These are phyloP conservation scores for Gelatoporia subvermispora DNA, from an alignment of 768 basidiomycete species.

Conservation along the genomic window DNA sequence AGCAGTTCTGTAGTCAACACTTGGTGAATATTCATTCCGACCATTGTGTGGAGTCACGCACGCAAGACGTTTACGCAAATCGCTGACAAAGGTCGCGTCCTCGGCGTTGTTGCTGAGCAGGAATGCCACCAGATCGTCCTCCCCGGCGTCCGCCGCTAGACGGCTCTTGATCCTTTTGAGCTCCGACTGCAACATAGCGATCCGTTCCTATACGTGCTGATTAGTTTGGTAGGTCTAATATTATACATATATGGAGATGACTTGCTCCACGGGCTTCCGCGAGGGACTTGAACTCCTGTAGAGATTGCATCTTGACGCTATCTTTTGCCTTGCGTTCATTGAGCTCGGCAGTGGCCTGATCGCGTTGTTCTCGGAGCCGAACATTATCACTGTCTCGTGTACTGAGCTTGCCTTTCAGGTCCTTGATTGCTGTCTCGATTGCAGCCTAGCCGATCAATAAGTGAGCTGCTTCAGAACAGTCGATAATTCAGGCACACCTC, in stretches of 20 bases:
- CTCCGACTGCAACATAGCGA: slow-evolving; percentile 67
- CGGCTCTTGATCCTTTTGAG: slow-evolving; percentile 65
- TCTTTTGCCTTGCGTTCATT: slow-evolving; percentile 68
- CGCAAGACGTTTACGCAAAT: slow-evolving; percentile 51
- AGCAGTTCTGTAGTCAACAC: slow-evolving; percentile 38
- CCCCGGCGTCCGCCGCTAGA: slow-evolving; percentile 68
- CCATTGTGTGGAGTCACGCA: slow-evolving; percentile 21
- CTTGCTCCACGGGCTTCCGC: slow-evolving; percentile 56
- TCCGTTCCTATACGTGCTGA: slow-evolving; percentile 52
- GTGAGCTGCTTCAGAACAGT: neutral
- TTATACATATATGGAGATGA: neutral
- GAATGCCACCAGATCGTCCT: slow-evolving; percentile 70
- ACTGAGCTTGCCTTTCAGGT: slow-evolving; percentile 52
- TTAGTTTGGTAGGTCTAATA: neutral
- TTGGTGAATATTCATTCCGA: neutral
- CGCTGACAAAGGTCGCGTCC: slow-evolving; percentile 43
- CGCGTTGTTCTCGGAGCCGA: slow-evolving; percentile 68
- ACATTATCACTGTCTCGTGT: slow-evolving; percentile 65
- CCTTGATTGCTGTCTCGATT: slow-evolving; percentile 50
- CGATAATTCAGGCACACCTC: slow-evolving; percentile 11
- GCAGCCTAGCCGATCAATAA: slow-evolving; percentile 26
- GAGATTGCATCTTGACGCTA: slow-evolving; percentile 46
- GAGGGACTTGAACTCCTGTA: slow-evolving; percentile 61
- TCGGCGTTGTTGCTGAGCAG: slow-evolving; percentile 54
- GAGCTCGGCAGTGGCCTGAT: slow-evolving; percentile 60